A percentile compares a stretch with the other conserved stretches of the same genome.
Conservation (phyloP, 257 asterid genomes). For the Ilex aquifolium region DNA sequence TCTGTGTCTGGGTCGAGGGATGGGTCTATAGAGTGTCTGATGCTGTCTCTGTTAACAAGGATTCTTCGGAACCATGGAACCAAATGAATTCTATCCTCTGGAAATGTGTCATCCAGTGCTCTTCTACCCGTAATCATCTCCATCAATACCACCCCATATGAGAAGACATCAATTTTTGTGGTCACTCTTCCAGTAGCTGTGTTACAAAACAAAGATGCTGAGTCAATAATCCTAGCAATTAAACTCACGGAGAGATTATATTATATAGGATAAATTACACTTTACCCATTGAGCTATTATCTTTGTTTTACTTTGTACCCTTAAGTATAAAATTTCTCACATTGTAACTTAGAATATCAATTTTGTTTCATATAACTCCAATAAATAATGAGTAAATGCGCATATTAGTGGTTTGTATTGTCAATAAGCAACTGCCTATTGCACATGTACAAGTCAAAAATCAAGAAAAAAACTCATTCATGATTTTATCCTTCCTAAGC, state of each 20-base stretch:
- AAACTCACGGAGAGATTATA: neutral
- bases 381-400: too few relatives aligned
- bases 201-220: neutral
- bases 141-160: conserved; percentile 87
- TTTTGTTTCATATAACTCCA: too few relatives aligned
- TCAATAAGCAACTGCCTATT: too few relatives aligned
- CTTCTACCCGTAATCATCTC: conserved; percentile 70
- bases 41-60: conserved; percentile 35
- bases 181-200: conserved; percentile 93
- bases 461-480: too few relatives aligned
- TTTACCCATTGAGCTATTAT: too few relatives aligned
- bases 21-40: conserved; percentile 43
- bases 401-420: too few relatives aligned
- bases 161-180: conserved; percentile 70
- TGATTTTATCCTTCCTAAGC: too few relatives aligned
- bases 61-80: conserved; percentile 66
- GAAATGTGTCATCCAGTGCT: conserved; percentile 58
- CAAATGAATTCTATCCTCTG: conserved; percentile 57
- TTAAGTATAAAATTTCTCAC: too few relatives aligned
- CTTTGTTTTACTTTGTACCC: too few relatives aligned
- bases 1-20: conserved; percentile 41
- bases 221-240: neutral
- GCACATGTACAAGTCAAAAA: too few relatives aligned
- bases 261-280: neutral
- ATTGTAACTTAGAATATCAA: too few relatives aligned